Evolutionary conservation across 345 rosid species (phyloP), one percentile per base, ranked within the genome.

Genomic region (Citrus hindsii): DNA sequence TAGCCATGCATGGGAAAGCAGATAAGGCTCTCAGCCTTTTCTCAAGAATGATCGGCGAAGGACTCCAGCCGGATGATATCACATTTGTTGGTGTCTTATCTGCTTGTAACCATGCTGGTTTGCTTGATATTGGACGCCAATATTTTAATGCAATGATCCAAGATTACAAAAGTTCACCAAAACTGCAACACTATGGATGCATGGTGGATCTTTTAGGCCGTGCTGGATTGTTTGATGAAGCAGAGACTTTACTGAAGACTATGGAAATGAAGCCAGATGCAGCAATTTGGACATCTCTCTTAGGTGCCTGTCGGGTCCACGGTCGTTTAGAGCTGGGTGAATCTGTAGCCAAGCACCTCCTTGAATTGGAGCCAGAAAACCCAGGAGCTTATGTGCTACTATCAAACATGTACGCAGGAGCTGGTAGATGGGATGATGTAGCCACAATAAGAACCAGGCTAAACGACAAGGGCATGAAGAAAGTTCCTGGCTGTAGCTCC

Each of bases 401-500:
- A 74, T 94, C 94, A 22, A 94, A 94, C 86, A 94, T 92, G 25
- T 94, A 94, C 51, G 97, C 95, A 28, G 65, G 84, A 79, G 93
- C 89, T 73, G 91, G 92, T 37, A 85, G 89, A 80, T 92, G 94
- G 92, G 88, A 91, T 5, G 90, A 89, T 75, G 95, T 91, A 75
- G 89, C 95, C 28, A 86, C 76, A 81, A 79, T 83, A 76, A 80
- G 97, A 83, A 83, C 86, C 1, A 79, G 48, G 37, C 85, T 94
- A 77, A 88, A 85, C 53, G 91, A 87, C 74, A 86, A 76, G 84
- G 88, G 92, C 79, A 83, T 87, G 85, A 91, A 87, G 85, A 94
- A 91, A 86, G 86, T 88, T 80, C 95, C 94, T 0, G 98, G 94
- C 66, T 87, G 97, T 40, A 92, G 91, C 86, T 92, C 94, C 4